phyloP scores from a whole-genome alignment of 2,329 filamentous ascomycete genomes.

The Ambrosiella beaveri region DNA sequence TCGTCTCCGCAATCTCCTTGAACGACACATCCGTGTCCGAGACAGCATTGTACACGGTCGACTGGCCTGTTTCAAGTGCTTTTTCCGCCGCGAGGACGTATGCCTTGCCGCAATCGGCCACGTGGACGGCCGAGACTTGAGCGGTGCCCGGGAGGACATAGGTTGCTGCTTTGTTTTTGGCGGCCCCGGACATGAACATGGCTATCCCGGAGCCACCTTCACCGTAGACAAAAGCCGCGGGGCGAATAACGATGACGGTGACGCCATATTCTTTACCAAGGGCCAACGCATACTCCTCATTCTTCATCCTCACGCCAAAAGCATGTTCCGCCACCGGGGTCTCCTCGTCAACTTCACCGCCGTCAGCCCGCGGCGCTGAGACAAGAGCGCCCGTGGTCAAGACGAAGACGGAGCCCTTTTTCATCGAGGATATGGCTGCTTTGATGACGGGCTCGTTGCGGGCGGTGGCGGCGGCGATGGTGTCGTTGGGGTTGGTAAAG shows the following conservation, averaged over 20 bases:
- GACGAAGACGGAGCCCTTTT: conserved; percentile 22
- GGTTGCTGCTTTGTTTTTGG: conserved; percentile 17
- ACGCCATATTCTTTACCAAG: conserved; percentile 19
- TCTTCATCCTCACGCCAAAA: conserved; percentile 16
- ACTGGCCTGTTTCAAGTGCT: conserved; percentile 20
- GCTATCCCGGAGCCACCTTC: conserved; percentile 22
- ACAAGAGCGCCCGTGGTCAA: conserved; percentile 20
- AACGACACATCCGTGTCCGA: conserved; percentile 19
- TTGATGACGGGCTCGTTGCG: conserved; percentile 22
- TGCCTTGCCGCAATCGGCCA: conserved; percentile 26
- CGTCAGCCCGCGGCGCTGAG: conserved; percentile 16
- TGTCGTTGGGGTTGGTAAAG: conserved; percentile 18
- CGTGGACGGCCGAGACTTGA: conserved; percentile 21
- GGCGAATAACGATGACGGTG: conserved; percentile 21
- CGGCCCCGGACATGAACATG: conserved; percentile 18
- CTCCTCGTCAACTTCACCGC: conserved; percentile 18
- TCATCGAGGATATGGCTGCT: conserved; percentile 21
- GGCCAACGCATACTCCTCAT: conserved; percentile 20
- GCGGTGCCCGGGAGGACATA: conserved; percentile 19
- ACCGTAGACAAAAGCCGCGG: conserved; percentile 29
- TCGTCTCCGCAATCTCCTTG: conserved; percentile 17
- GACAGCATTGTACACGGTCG: conserved; percentile 23
- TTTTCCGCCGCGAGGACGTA: conserved; percentile 23
- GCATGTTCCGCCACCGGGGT: conserved; percentile 15
- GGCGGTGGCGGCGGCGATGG: conserved; percentile 16